Base-by-base conservation (phyloP, 1,139 yeast species). In the Pichia sp. region DNA sequence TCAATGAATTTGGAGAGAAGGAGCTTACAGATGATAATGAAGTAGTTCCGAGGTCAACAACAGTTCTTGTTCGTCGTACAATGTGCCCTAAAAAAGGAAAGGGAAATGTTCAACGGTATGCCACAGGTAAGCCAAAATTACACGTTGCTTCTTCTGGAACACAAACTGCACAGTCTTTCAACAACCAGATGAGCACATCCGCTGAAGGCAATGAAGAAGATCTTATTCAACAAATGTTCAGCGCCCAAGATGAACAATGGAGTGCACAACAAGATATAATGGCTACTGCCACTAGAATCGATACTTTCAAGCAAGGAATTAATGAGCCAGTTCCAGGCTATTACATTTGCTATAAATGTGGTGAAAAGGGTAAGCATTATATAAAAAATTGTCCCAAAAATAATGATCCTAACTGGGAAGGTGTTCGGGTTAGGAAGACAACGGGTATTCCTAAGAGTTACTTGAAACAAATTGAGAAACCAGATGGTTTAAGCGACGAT, bases 361-460 rank as follows among this genome's bases (percentile, higher is more conserved):
- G 98, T 39, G 88, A 85, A 36, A 85, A 88, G 61, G 62, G 61
- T 35, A 96, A 91, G 48, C 99, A 91, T 61, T 89, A 95, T 91
- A 89, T 93, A 48, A 84, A 84, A 55, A 86, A 88, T 52, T 91
- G 98, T 66, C 98, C 98, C 1, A 86, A 95, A 2, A 84, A 84
- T 53, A 78, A 77, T 42, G 98, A 91, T 61, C 95, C 96, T 5
- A 84, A 79, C 53, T 88, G 88, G 72, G 97, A 91, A 58, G 95
- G 95, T 23, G 85, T 84, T 57, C 73, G 94, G 50, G 82, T 91
- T 38, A 80, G 86, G 56, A 74, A 95, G 54, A 89, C 97, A 0
- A 91, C 98, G 0, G 99, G 99, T 77, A 91, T 91, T 56, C 99
- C 99, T 5, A 82, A 84, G 61, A 82, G 94, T 34, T 88, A 88